phyloP scores from a whole-genome alignment of 2,329 filamentous ascomycete species.

The Penicillium sp. region DNA sequence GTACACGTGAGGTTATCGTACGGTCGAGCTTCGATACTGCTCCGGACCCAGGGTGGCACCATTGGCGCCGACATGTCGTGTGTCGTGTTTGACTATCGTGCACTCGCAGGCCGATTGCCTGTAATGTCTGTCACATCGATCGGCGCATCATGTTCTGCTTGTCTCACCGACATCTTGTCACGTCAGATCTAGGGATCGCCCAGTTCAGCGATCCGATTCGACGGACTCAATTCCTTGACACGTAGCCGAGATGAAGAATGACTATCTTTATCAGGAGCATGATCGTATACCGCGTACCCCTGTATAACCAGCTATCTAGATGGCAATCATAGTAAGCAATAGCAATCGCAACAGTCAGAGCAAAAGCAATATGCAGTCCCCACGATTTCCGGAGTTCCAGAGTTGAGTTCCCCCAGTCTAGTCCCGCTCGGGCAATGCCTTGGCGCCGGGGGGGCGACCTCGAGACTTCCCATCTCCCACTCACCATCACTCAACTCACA shows the following conservation, averaged over 20 bases:
- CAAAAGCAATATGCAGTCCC: not conserved
- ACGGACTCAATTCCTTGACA: not conserved
- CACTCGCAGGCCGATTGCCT: not conserved
- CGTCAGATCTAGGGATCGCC: constrained; percentile 5
- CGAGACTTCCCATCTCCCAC: constrained; percentile 10
- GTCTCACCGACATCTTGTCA: constrained; percentile 8
- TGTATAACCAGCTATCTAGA: not conserved
- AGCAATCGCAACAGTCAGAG: not conserved
- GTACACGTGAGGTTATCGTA: constrained; percentile 7
- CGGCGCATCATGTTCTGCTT: constrained; percentile 6
- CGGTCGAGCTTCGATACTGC: not conserved
- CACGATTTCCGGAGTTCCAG: not conserved
- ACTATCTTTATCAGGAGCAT: not conserved
- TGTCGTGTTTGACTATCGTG: constrained; percentile 3
- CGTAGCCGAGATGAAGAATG: not conserved
- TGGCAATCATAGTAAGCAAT: too few species aligned
- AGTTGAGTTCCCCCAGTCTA: constrained; percentile 5
- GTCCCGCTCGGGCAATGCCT: constrained; percentile 3
- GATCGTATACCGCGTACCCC: not conserved
- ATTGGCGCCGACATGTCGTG: constrained; percentile 4
- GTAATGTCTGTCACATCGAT: constrained; percentile 7
- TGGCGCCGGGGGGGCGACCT: constrained; percentile 11
- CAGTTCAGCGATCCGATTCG: not conserved
- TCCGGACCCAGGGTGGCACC: constrained; percentile 1
- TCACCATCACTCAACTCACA: constrained; percentile 4